These are phyloP conservation scores for Diaporthe sp. DNA, from an alignment of 2,329 filamentous ascomycete species.

Conservation along the genomic window DNA sequence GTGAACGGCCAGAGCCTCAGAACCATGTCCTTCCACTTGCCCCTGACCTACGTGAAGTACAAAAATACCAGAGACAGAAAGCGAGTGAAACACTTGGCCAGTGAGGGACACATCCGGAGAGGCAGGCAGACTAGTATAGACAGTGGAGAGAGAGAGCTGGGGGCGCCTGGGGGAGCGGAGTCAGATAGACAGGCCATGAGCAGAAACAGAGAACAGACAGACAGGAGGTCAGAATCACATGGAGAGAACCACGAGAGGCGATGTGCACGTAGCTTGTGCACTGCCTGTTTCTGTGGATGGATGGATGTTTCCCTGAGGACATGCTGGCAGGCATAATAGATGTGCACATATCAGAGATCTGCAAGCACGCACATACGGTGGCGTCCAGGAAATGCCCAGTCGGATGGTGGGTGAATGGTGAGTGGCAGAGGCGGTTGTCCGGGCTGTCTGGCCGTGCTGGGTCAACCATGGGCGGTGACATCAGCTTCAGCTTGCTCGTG, in stretches of 20 bases:
- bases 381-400: constrained; percentile 1
- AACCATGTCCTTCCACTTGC: constrained; percentile 1
- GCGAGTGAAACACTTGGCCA: background rate
- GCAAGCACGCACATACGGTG: background rate
- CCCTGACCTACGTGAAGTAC: background rate
- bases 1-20: constrained; percentile 15
- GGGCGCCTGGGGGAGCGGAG: no score
- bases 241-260: background rate
- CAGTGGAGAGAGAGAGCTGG: background rate
- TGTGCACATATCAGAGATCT: constrained; percentile 5
- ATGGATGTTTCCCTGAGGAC: constrained; percentile 14
- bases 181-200: background rate
- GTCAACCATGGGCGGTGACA: constrained; percentile 8
- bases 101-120: background rate
- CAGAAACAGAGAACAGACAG: background rate
- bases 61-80: background rate
- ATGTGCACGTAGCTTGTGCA: background rate
- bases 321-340: background rate
- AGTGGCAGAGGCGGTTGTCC: background rate
- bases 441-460: no score
- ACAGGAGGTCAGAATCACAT: background rate
- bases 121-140: background rate
- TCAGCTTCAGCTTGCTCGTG: background rate
- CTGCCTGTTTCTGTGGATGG: constrained; percentile 19
- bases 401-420: background rate